phyloP scores from a whole-genome alignment of 345 rosid species.

The Dovyalis caffra region DNA sequence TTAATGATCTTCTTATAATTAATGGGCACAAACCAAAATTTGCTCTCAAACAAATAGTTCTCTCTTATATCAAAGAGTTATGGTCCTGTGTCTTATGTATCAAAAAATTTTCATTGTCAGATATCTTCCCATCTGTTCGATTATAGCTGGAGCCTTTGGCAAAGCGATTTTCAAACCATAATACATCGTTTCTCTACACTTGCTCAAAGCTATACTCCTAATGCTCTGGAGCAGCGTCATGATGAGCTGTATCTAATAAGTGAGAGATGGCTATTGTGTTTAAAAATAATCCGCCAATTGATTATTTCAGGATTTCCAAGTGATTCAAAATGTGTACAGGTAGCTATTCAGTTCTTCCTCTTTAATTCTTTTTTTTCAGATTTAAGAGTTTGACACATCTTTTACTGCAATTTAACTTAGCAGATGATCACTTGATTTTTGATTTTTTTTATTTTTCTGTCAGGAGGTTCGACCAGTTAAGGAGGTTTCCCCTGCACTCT shows the following conservation, averaged over 20 bases:
- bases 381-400: background rate
- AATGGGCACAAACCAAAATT: background rate
- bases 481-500: constrained; percentile 80
- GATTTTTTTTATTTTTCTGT: constrained; percentile 16
- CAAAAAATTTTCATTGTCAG: constrained; percentile 52
- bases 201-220: constrained; percentile 50
- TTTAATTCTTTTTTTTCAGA: background rate
- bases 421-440: constrained; percentile 10
- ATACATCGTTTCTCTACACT: constrained; percentile 69
- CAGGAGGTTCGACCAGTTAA: constrained; percentile 87
- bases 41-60: background rate
- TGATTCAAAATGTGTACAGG: constrained; percentile 84
- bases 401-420: background rate
- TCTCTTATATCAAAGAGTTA: background rate
- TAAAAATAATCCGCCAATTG: constrained; percentile 79
- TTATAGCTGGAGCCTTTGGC: constrained; percentile 94
- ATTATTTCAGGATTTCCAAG: constrained; percentile 84
- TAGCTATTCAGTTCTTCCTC: constrained; percentile 21
- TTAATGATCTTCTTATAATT: background rate
- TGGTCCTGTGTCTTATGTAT: background rate
- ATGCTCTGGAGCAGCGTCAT: constrained; percentile 54
- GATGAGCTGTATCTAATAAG: constrained; percentile 79
- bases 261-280: constrained; percentile 95
- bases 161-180: constrained; percentile 85
- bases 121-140: constrained; percentile 83